Conservation (phyloP, 2,329 filamentous ascomycete species). For the Dactylellina leptospora region DNA sequence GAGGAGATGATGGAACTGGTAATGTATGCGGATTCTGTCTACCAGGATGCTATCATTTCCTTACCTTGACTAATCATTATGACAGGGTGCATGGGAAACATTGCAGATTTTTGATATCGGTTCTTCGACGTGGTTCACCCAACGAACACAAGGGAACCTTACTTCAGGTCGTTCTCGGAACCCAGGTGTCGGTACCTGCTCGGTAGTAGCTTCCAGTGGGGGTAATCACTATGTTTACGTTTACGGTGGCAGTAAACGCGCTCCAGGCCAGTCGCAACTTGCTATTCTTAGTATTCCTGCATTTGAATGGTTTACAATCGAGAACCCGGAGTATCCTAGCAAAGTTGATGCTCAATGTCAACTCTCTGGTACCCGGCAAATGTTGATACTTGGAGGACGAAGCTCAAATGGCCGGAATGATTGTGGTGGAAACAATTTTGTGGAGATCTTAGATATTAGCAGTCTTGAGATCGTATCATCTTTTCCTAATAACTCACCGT, state of each 20-base stretch:
- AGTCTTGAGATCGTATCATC: conserved; percentile 26
- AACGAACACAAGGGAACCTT: conserved; percentile 37
- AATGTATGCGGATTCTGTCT: too few species aligned
- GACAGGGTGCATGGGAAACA: conserved; percentile 46
- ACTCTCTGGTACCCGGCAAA: conserved; percentile 41
- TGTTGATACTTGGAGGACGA: conserved; percentile 48
- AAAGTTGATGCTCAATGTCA: conserved; percentile 49
- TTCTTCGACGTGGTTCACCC: conserved; percentile 47
- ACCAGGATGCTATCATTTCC: too few species aligned
- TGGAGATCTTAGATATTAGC: conserved; percentile 33
- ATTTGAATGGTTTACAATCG: conserved; percentile 40
- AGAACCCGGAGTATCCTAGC: conserved; percentile 32
- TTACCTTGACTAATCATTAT: conserved; percentile 16
- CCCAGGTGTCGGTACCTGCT: conserved; percentile 44
- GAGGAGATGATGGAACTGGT: conserved; percentile 33
- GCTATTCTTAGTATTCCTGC: conserved; percentile 44
- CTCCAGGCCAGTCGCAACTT: conserved; percentile 42
- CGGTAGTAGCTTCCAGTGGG: conserved; percentile 26
- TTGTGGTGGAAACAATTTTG: conserved; percentile 44
- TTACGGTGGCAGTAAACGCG: conserved; percentile 47
- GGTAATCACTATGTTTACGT: conserved; percentile 49
- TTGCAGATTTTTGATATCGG: conserved; percentile 50
- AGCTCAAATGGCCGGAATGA: conserved; percentile 35
- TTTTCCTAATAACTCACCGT: conserved; percentile 34
- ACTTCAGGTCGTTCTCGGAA: conserved; percentile 39